A percentile compares a stretch with the other conserved stretches of the same genome.
Evolutionary conservation across 2,329 filamentous ascomycete species (phyloP).

Genomic region (Didymella keratinophila): DNA sequence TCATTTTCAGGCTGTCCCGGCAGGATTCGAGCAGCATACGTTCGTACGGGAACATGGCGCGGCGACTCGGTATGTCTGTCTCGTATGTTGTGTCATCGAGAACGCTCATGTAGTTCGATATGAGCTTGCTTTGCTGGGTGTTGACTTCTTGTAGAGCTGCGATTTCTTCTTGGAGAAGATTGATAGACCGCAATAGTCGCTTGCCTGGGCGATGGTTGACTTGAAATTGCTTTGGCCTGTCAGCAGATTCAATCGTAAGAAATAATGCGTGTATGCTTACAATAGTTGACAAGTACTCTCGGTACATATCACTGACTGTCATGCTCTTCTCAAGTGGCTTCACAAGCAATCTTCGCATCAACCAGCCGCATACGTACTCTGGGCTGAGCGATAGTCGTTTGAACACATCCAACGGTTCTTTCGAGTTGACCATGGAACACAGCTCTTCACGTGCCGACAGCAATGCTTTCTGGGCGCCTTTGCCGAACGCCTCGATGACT

Average conservation of each 20-base stretch:
- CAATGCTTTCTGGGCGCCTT: slow-evolving; percentile 25
- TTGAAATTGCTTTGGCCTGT: slow-evolving; percentile 43
- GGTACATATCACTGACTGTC: slow-evolving; percentile 42
- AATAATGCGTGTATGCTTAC: slow-evolving; percentile 25
- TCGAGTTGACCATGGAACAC: slow-evolving; percentile 36
- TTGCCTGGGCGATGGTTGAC: slow-evolving; percentile 46
- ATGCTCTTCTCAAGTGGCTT: slow-evolving; percentile 39
- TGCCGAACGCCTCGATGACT: slow-evolving; percentile 31
- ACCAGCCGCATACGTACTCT: slow-evolving; percentile 42
- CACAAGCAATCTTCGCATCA: slow-evolving; percentile 42
- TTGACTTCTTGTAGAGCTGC: slow-evolving; percentile 35
- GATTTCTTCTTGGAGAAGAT: slow-evolving; percentile 46
- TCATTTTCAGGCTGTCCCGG: slow-evolving; percentile 31
- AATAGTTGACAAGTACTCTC: slow-evolving; percentile 42
- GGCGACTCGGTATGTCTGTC: slow-evolving; percentile 29
- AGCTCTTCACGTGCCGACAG: slow-evolving; percentile 31
- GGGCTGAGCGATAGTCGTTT: slow-evolving; percentile 37
- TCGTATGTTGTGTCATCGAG: slow-evolving; percentile 38
- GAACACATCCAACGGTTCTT: slow-evolving; percentile 15
- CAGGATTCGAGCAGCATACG: slow-evolving; percentile 32
- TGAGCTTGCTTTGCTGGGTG: slow-evolving; percentile 37
- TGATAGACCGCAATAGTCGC: slow-evolving; percentile 44
- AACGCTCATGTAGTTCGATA: slow-evolving; percentile 36
- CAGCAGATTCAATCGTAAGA: slow-evolving; percentile 5
- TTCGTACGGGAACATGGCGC: slow-evolving; percentile 36